A percentile compares a stretch with the other conserved stretches of the same genome.
These are phyloP conservation scores for Craspedostauros australis DNA, from an alignment of 108 stramenopile species.

Conservation along the genomic window DNA sequence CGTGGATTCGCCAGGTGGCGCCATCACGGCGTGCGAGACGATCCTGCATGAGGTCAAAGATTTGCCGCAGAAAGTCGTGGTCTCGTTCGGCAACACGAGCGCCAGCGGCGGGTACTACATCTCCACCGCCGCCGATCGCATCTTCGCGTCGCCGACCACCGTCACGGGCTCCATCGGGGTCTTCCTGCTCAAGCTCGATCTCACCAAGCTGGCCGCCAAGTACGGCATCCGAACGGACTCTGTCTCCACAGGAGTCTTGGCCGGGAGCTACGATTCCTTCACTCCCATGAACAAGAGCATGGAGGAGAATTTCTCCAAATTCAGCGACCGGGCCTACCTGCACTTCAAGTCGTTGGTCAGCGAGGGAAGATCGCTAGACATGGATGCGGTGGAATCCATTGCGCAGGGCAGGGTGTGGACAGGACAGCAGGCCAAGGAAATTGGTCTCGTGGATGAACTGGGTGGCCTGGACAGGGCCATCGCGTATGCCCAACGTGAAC, in stretches of 20 bases:
- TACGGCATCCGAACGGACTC: constrained; percentile 59
- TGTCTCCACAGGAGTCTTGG: constrained; percentile 39
- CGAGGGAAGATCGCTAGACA: constrained; percentile 38
- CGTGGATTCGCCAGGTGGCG: constrained; percentile 67
- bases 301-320: constrained; percentile 44
- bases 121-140: constrained; percentile 42
- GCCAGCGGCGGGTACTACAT: constrained; percentile 84
- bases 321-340: constrained; percentile 47
- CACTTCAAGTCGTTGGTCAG: constrained; percentile 63
- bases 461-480: constrained; percentile 67
- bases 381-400: constrained; percentile 47
- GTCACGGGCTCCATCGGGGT: constrained; percentile 81
- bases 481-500: constrained; percentile 51
- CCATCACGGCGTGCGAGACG: constrained; percentile 62
- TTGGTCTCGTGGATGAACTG: constrained; percentile 61
- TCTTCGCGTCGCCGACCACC: constrained; percentile 64
- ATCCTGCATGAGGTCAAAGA: constrained; percentile 56
- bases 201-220: constrained; percentile 45
- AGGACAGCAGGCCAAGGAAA: constrained; percentile 61
- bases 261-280: constrained; percentile 45
- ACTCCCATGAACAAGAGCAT: constrained; percentile 46
- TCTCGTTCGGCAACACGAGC: constrained; percentile 66
- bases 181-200: constrained; percentile 60
- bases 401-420: constrained; percentile 77
- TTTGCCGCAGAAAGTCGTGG: constrained; percentile 42